Evolutionary conservation across 2,329 filamentous ascomycete genomes (phyloP).

Genomic region (Boeremia exigua): DNA sequence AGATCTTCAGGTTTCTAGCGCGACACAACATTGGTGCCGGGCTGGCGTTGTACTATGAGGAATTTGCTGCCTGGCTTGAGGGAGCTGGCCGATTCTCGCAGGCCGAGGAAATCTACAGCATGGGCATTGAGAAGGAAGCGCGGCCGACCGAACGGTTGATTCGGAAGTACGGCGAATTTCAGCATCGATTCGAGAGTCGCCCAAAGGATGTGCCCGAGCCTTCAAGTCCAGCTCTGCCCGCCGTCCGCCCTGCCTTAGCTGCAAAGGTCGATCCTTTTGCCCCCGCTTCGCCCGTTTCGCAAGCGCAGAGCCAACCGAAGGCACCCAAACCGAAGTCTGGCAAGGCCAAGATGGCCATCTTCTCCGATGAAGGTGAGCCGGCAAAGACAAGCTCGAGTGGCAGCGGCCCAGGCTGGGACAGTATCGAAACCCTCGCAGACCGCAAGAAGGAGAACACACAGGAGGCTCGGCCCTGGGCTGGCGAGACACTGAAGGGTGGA

Average conservation of each 20-base stretch:
- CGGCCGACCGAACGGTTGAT: conserved; percentile 79
- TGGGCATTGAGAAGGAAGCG: conserved; percentile 89
- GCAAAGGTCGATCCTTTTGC: conserved; percentile 84
- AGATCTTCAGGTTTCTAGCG: conserved; percentile 89
- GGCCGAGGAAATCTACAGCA: conserved; percentile 89
- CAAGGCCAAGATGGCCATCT: conserved; percentile 86
- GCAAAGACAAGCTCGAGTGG: conserved; percentile 61
- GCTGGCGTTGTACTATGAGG: conserved; percentile 93
- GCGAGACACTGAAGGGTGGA: conserved; percentile 86
- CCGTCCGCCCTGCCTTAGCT: conserved; percentile 80
- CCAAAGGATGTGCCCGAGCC: conserved; percentile 69
- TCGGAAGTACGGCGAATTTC: conserved; percentile 92
- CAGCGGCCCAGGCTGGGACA: conserved; percentile 83
- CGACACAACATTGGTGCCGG: conserved; percentile 86
- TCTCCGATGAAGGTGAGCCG: conserved; percentile 74
- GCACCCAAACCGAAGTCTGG: conserved; percentile 64
- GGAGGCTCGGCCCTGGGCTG: conserved; percentile 87
- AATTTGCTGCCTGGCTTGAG: conserved; percentile 94
- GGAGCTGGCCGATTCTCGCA: conserved; percentile 82
- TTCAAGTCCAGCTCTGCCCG: conserved; percentile 84
- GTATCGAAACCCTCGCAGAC: conserved; percentile 82
- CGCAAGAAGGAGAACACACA: conserved; percentile 92
- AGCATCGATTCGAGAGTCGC: conserved; percentile 74
- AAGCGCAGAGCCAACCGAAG: conserved; percentile 54
- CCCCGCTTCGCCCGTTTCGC: conserved; percentile 53